A percentile compares a stretch with the other conserved stretches of the same genome.
These are phyloP conservation scores for Candida taoyuanica DNA, from an alignment of 805 yeast genomes.

Conservation along the genomic window DNA sequence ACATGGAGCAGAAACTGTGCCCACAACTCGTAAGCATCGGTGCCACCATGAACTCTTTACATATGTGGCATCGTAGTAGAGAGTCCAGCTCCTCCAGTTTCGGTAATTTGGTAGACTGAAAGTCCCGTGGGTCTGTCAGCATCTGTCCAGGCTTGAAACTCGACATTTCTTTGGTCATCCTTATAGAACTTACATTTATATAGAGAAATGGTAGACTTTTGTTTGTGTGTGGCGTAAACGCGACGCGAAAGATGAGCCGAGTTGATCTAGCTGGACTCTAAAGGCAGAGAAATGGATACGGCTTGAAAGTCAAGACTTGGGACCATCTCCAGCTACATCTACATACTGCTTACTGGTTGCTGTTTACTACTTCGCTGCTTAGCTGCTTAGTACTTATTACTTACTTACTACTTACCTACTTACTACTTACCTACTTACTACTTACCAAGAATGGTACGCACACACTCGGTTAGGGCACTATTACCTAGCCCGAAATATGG, in stretches of 20 bases:
- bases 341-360: no score
- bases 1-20: conserved; percentile 84
- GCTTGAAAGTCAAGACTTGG: no score
- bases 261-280: no score
- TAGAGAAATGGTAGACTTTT: not conserved
- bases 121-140: conserved; percentile 70
- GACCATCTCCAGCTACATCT: no score
- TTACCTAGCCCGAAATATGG: not conserved
- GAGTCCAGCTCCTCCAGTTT: conserved; percentile 59
- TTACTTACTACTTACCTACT: no score
- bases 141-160: conserved; percentile 6
- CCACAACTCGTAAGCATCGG: conserved; percentile 85
- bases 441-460: not conserved
- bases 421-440: no score
- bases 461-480: not conserved
- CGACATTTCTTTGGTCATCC: not conserved
- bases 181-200: no score
- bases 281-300: no score
- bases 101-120: conserved; percentile 53
- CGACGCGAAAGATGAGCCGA: not conserved
- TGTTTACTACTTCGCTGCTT: no score
- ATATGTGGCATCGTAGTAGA: conserved; percentile 75
- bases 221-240: not conserved
- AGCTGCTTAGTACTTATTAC: no score
- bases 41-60: conserved; percentile 74